Base-by-base conservation (phyloP, 75 land plant species). In the Cunninghamia lanceolata region DNA sequence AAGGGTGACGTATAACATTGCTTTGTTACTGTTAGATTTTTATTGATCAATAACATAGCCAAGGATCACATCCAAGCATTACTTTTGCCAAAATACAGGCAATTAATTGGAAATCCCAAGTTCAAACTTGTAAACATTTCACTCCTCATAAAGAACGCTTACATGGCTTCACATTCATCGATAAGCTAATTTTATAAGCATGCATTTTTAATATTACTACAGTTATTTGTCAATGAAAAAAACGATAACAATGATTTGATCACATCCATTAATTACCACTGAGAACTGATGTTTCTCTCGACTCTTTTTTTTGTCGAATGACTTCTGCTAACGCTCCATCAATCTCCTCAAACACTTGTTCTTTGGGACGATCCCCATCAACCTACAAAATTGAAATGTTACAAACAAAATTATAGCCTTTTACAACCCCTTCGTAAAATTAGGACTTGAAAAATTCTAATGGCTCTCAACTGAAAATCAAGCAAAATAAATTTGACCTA, bases 291-390 rank as follows among this genome's bases (percentile, higher is more conserved):
- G 88, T 86, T 84, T 83, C 74, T 38, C 86, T 59, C 70, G 79
- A 86, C 63, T 40, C 47, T 86, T 87, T 83, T 38, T 89, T 87
- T 87, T 90, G 91, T 66, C 82, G 63, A 63, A 63, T 63, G 56
- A 92, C 68, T 68, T 86, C 82, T 34, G 85, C 40, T 32, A 96
- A 82, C 0, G 87, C 90, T 47, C 32, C 45, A 40, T 92, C 94
- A 74, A 97, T 96, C 36, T 96, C 91, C 19, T 85, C 82, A 88
- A 96, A 97, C 7, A 97, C 98, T 19, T 91, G 94, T 14, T 92
- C 93, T 88, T 91, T 94, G 19, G 94, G 71, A 13, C 86, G 92
- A 89, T 90, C 91, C 82, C 99, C 99, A 91, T 97, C 87, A 38
- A 97, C 87, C 99, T 97, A 91, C 78, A 88, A 66, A 73, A 84